These are phyloP conservation scores for Pestalotiopsis sp. DNA, from an alignment of 2,329 filamentous ascomycete species.

Conservation along the genomic window DNA sequence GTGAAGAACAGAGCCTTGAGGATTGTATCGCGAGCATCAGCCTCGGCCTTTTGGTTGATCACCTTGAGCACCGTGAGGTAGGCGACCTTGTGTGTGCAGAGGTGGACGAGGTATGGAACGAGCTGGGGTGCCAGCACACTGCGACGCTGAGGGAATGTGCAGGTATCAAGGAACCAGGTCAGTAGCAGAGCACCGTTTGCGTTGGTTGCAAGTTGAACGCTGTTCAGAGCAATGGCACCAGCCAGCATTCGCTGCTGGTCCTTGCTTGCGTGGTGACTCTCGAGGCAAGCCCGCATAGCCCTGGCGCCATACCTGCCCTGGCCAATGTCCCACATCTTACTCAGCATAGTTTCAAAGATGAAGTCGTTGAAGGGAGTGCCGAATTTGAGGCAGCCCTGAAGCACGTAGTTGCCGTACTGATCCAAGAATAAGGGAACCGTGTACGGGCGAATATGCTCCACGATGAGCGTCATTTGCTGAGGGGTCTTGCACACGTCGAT, in stretches of 20 bases:
- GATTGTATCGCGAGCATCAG: conserved; percentile 87
- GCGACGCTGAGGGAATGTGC: conserved; percentile 88
- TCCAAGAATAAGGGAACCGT: conserved; percentile 92
- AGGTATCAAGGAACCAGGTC: conserved; percentile 98
- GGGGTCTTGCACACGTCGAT: conserved; percentile 92
- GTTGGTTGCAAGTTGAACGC: conserved; percentile 93
- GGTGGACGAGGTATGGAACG: conserved; percentile 88
- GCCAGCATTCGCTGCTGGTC: conserved; percentile 95
- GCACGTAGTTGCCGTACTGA: conserved; percentile 97
- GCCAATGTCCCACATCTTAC: conserved; percentile 87
- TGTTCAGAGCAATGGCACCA: conserved; percentile 92
- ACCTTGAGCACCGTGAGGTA: conserved; percentile 97
- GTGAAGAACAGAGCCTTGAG: conserved; percentile 92
- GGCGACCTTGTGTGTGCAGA: conserved; percentile 98
- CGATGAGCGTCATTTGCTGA: conserved; percentile 80
- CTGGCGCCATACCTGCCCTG: conserved; percentile 94
- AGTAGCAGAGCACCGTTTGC: conserved; percentile 91
- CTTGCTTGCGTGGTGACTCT: conserved; percentile 93
- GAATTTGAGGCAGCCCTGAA: conserved; percentile 95
- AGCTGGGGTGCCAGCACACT: conserved; percentile 90
- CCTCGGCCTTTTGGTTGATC: conserved; percentile 95
- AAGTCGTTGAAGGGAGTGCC: conserved; percentile 88
- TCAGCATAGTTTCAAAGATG: conserved; percentile 97
- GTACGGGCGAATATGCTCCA: conserved; percentile 82
- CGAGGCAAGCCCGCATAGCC: conserved; percentile 94